Evolutionary conservation across 768 basidiomycete species (phyloP).

Genomic region (Sporobolomyces roseus): DNA sequence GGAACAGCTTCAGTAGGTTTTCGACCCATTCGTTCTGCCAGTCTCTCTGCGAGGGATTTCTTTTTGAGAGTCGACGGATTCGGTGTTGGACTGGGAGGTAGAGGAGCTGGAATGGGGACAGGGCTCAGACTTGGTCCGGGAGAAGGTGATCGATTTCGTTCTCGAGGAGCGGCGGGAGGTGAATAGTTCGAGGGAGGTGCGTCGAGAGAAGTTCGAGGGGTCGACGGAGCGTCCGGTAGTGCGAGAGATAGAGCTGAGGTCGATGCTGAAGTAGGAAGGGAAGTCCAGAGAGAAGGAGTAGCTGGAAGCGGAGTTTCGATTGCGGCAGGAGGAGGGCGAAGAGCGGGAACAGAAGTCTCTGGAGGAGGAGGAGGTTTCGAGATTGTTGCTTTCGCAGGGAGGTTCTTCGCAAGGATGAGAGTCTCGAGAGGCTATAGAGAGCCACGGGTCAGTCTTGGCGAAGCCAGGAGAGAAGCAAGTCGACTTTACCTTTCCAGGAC

Average conservation of each 20-base stretch:
- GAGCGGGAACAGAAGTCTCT: not conserved
- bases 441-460: too few species aligned
- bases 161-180: not conserved
- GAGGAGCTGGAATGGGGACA: not conserved
- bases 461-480: not conserved
- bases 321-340: not conserved
- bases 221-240: not conserved
- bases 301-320: not conserved
- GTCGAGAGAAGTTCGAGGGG: constrained; percentile 21
- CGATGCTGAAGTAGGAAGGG: not conserved
- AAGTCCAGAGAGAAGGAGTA: not conserved
- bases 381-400: not conserved
- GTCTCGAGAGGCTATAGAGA: constrained; percentile 31
- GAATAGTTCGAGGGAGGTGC: not conserved
- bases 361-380: not conserved
- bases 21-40: constrained; percentile 24
- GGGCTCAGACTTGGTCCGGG: constrained; percentile 9
- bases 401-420: constrained; percentile 28
- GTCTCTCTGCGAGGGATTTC: constrained; percentile 29
- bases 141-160: constrained; percentile 1
- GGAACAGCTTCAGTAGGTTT: constrained; percentile 7
- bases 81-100: constrained; percentile 2
- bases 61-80: constrained; percentile 10
- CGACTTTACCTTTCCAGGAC: constrained; percentile 27
- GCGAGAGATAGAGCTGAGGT: constrained; percentile 4